A percentile compares a stretch with the other conserved stretches of the same genome.
Evolutionary conservation across 2,329 filamentous ascomycete genomes (phyloP).

Genomic region (Dactylellina parvicollis): DNA sequence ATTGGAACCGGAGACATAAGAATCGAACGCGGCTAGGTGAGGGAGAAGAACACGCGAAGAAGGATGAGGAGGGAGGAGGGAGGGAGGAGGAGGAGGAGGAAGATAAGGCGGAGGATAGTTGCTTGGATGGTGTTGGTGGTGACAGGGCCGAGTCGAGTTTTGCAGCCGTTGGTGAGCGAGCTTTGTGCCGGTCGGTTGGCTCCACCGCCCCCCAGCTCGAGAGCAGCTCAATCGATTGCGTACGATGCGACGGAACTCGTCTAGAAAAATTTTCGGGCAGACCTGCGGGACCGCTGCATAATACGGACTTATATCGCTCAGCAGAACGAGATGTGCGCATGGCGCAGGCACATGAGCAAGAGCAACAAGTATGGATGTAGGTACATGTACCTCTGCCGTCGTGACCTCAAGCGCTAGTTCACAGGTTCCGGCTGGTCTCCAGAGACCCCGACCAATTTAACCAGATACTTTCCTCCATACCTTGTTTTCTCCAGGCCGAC

Average conservation of each 20-base stretch:
- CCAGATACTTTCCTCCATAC: neutral
- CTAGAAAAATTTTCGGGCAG: constrained; percentile 39
- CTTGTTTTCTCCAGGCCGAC: constrained; percentile 3
- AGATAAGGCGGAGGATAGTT: neutral
- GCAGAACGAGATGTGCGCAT: neutral
- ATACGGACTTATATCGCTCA: constrained; percentile 31
- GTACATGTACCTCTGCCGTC: neutral
- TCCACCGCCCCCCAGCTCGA: no score
- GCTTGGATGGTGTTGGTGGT: neutral
- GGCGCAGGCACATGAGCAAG: constrained; percentile 24
- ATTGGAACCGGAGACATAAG: constrained; percentile 48
- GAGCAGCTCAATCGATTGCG: neutral
- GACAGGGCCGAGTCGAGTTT: no score
- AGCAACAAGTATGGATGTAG: neutral
- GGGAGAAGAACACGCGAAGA: neutral
- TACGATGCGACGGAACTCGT: constrained; percentile 49
- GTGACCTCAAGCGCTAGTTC: neutral
- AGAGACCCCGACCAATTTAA: constrained; percentile 6
- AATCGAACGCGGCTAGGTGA: neutral
- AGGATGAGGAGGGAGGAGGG: neutral
- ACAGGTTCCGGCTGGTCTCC: neutral
- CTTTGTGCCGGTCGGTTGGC: neutral
- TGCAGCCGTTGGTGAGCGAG: no score
- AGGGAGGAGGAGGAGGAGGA: neutral
- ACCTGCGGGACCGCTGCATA: neutral